Conservation (phyloP, 306 rosid species). For the Amphicarpaea edgeworthii region DNA sequence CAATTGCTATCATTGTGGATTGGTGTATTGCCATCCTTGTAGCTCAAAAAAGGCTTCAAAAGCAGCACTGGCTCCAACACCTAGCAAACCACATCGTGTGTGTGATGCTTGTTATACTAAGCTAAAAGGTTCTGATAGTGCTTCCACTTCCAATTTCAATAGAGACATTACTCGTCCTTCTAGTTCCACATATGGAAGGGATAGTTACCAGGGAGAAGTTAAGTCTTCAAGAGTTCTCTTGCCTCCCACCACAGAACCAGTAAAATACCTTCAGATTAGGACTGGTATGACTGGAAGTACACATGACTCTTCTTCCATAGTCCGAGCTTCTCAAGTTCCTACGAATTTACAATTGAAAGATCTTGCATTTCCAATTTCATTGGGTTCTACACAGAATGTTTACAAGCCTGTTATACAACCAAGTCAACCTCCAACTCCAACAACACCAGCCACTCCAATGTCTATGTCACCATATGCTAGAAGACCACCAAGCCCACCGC, state of each 20-base stretch:
- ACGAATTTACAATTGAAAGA: slow-evolving; percentile 70
- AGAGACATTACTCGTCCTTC: slow-evolving; percentile 57
- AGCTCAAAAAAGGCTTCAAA: slow-evolving; percentile 84
- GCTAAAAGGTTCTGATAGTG: slow-evolving; percentile 70
- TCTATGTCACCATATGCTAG: slow-evolving; percentile 70
- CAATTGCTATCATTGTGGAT: slow-evolving; percentile 92
- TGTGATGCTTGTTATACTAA: slow-evolving; percentile 87
- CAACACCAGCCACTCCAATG: slow-evolving; percentile 54
- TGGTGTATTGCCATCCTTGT: slow-evolving; percentile 93
- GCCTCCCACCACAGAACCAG: slow-evolving; percentile 69
- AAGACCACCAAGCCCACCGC: slow-evolving; percentile 89
- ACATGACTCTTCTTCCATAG: slow-evolving; percentile 59
- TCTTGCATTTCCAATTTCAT: slow-evolving; percentile 74
- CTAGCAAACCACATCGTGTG: slow-evolving; percentile 96
- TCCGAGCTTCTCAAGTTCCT: slow-evolving; percentile 74
- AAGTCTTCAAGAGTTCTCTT: slow-evolving; percentile 70
- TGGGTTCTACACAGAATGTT: slow-evolving; percentile 64
- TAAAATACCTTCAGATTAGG: slow-evolving; percentile 67
- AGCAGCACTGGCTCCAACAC: slow-evolving; percentile 96
- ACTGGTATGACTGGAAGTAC: slow-evolving; percentile 52
- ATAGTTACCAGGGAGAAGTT: slow-evolving; percentile 58
- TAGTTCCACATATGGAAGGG: slow-evolving; percentile 62
- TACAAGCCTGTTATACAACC: slow-evolving; percentile 52
- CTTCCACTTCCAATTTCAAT: slow-evolving; percentile 49
- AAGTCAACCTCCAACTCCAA: slow-evolving; percentile 53